phyloP scores from a whole-genome alignment of 176 grass and related monocot genomes.

The Luzula sylvatica region DNA sequence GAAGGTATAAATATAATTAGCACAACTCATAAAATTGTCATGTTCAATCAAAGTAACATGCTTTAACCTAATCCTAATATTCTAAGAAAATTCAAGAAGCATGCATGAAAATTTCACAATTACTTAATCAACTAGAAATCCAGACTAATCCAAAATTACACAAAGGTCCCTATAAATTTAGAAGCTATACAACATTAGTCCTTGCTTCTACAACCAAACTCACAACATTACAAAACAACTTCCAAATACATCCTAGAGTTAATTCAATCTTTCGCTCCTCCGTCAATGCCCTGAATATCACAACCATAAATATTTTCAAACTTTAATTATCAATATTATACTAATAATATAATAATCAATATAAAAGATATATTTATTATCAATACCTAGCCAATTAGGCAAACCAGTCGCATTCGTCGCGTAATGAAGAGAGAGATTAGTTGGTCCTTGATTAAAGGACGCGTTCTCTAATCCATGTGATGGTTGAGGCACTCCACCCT shows the following conservation, averaged over 20 bases:
- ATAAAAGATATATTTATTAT: not conserved
- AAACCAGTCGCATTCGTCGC: slow-evolving; percentile 12
- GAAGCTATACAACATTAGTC: slow-evolving; percentile 19
- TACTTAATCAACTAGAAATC: too few relatives aligned
- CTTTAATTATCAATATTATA: not conserved
- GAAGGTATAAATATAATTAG: too few relatives aligned
- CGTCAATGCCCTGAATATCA: slow-evolving; percentile 16
- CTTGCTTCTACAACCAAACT: slow-evolving; percentile 1
- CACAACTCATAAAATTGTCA: too few relatives aligned
- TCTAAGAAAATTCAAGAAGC: too few relatives aligned
- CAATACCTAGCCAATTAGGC: slow-evolving; percentile 22
- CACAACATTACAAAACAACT: slow-evolving; percentile 8
- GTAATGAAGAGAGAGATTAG: slow-evolving; percentile 26
- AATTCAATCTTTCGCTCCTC: not conserved
- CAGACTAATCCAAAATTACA: not conserved
- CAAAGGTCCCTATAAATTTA: not conserved
- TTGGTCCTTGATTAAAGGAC: slow-evolving; percentile 21
- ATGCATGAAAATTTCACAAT: too few relatives aligned
- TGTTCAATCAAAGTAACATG: too few relatives aligned
- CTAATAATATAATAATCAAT: not conserved
- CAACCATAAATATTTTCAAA: slow-evolving; percentile 3
- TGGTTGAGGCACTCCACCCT: slow-evolving; percentile 25
- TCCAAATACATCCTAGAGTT: slow-evolving; percentile 10
- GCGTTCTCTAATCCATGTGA: slow-evolving; percentile 17
- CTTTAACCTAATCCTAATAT: too few relatives aligned